Conservation (phyloP, 768 basidiomycete genomes). For the Fistulinella prunicolor region DNA sequence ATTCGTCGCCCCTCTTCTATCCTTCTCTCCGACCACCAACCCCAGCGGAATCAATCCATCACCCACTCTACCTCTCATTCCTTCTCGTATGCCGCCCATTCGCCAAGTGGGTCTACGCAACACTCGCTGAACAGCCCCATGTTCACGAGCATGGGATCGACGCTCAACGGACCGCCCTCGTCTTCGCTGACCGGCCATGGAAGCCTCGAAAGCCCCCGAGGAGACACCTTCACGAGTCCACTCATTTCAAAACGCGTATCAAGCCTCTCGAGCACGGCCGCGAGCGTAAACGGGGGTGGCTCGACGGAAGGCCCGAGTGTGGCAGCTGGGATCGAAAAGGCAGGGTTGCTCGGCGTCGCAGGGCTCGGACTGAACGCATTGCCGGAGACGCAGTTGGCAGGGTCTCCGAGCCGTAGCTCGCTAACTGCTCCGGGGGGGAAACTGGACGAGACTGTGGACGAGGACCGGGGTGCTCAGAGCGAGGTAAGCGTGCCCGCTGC, state of each 20-base stretch:
- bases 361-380: slow-evolving; percentile 27
- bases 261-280: slow-evolving; percentile 26
- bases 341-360: slow-evolving; percentile 15
- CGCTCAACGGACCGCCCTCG: slow-evolving; percentile 19
- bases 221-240: slow-evolving; percentile 15
- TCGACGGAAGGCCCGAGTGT: slow-evolving; percentile 20
- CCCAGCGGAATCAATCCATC: slow-evolving; percentile 32
- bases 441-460: slow-evolving; percentile 34
- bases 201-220: slow-evolving; percentile 34
- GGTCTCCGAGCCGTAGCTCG: slow-evolving; percentile 63
- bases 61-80: slow-evolving; percentile 29
- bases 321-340: slow-evolving; percentile 20
- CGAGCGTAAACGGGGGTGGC: slow-evolving; percentile 25
- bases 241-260: slow-evolving; percentile 24
- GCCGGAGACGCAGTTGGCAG: slow-evolving; percentile 48
- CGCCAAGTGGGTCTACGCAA: slow-evolving; percentile 39
- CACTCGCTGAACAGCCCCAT: slow-evolving; percentile 45
- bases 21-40: slow-evolving; percentile 47
- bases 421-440: slow-evolving; percentile 39
- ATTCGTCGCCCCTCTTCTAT: slow-evolving; percentile 72
- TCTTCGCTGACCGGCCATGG: slow-evolving; percentile 21
- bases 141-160: slow-evolving; percentile 31
- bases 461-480: slow-evolving; percentile 60
- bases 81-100: slow-evolving; percentile 31
- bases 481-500: slow-evolving; percentile 61